Evolutionary conservation across 768 basidiomycete genomes (phyloP).

Genomic region (Ramaria sp.): DNA sequence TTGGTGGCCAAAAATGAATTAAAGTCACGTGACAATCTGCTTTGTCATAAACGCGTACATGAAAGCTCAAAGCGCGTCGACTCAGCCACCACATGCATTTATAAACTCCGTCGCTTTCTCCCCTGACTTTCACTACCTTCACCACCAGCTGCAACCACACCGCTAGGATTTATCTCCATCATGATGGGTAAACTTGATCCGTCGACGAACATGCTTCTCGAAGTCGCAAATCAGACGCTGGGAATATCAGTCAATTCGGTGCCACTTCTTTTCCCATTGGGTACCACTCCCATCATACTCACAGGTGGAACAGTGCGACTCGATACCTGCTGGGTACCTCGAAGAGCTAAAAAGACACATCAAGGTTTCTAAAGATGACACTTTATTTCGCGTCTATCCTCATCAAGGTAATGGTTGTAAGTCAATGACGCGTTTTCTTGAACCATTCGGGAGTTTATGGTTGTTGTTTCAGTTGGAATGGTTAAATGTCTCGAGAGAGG

Average conservation of each 20-base stretch:
- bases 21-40: background rate
- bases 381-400: slow-evolving; percentile 24
- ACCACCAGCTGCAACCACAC: background rate
- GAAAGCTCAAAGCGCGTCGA: background rate
- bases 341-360: slow-evolving; percentile 17
- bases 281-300: background rate
- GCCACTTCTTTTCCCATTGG: background rate
- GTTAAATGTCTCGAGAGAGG: slow-evolving; percentile 37
- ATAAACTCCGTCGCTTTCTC: too few relatives aligned
- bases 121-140: too few relatives aligned
- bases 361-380: slow-evolving; percentile 14
- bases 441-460: background rate
- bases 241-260: background rate
- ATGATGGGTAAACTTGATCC: background rate
- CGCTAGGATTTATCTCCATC: background rate
- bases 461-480: slow-evolving; percentile 25
- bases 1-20: too few relatives aligned
- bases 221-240: background rate
- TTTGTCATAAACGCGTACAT: background rate
- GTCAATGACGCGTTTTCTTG: slow-evolving; percentile 12
- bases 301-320: background rate
- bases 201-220: background rate
- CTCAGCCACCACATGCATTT: background rate
- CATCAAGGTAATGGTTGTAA: slow-evolving; percentile 30
- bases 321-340: slow-evolving; percentile 14